Percentiles rank a stretch among this genome's conserved stretches.
phyloP scores from a whole-genome alignment of 2,329 filamentous ascomycete species.

The Colletotrichum tanaceti region DNA sequence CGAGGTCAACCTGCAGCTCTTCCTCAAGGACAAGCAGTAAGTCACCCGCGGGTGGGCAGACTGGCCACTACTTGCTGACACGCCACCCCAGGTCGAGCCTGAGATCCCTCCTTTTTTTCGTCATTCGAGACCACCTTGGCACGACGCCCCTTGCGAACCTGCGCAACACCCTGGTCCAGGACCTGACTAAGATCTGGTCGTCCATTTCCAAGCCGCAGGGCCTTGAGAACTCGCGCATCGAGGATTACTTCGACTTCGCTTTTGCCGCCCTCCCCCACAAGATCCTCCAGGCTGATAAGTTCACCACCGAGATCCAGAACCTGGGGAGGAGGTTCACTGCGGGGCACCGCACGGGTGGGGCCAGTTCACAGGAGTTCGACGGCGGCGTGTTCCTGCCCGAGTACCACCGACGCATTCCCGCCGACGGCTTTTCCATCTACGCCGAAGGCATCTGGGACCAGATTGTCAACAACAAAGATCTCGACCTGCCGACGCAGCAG shows the following conservation, averaged over 20 bases:
- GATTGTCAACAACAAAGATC: slow-evolving; percentile 98
- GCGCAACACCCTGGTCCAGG: slow-evolving; percentile 88
- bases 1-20: slow-evolving; percentile 96
- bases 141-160: slow-evolving; percentile 91
- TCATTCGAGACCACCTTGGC: slow-evolving; percentile 96
- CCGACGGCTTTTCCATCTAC: slow-evolving; percentile 95
- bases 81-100: slow-evolving; percentile 75
- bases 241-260: slow-evolving; percentile 98
- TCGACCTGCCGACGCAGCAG: slow-evolving; percentile 96
- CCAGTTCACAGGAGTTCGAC: slow-evolving; percentile 74
- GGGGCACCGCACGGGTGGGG: slow-evolving; percentile 78
- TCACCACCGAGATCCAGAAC: slow-evolving; percentile 81
- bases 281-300: slow-evolving; percentile 93
- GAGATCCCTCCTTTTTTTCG: slow-evolving; percentile 95
- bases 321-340: slow-evolving; percentile 85
- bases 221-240: slow-evolving; percentile 87
- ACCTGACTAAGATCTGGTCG: slow-evolving; percentile 91
- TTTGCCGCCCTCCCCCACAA: slow-evolving; percentile 97
- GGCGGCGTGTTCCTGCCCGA: slow-evolving; percentile 90
- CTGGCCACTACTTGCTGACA: slow-evolving; percentile 27
- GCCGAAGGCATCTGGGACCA: slow-evolving; percentile 97
- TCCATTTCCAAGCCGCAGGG: slow-evolving; percentile 91
- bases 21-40: slow-evolving; percentile 93
- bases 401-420: slow-evolving; percentile 95
- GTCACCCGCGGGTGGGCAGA: slow-evolving; percentile 46